Conservation (phyloP, 2,329 filamentous ascomycete species). For the Corynespora cassiicola region DNA sequence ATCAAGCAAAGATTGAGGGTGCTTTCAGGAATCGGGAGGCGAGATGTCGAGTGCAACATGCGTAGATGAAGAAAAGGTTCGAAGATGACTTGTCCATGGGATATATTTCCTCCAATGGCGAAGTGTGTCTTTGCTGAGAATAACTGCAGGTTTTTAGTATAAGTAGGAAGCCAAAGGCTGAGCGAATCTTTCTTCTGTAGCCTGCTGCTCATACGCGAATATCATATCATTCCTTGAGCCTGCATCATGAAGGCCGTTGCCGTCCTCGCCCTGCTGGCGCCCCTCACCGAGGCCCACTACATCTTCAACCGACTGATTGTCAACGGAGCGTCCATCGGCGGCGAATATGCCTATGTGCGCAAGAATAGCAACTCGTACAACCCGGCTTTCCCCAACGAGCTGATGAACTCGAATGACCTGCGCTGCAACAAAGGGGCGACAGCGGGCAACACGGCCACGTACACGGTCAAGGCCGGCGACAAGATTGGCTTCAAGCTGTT, state of each 20-base stretch:
- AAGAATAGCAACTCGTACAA: slow-evolving; percentile 46
- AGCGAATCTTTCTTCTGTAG: no score
- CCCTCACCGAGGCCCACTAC: slow-evolving; percentile 40
- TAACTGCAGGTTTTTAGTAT: no score
- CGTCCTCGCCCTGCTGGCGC: slow-evolving; percentile 27
- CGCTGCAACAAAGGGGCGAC: slow-evolving; percentile 45
- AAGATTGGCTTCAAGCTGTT: slow-evolving; percentile 59
- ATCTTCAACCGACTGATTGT: slow-evolving; percentile 46
- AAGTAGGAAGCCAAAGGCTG: no score
- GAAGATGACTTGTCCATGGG: no score
- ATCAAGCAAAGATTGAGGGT: no score
- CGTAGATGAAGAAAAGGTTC: no score
- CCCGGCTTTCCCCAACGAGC: slow-evolving; percentile 34
- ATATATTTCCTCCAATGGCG: no score
- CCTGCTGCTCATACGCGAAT: no score
- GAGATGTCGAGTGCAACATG: no score
- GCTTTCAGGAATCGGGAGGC: no score
- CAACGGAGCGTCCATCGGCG: slow-evolving; percentile 35
- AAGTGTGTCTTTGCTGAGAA: no score
- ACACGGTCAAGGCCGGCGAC: slow-evolving; percentile 52
- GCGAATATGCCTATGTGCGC: slow-evolving; percentile 42
- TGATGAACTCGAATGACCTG: slow-evolving; percentile 41
- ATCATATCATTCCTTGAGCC: no score
- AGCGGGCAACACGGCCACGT: slow-evolving; percentile 41
- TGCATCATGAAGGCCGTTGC: slow-evolving; percentile 40